A percentile compares a stretch with the other conserved stretches of the same genome.
These are phyloP conservation scores for Gossypium arboreum DNA, from an alignment of 345 rosid genomes.

Conservation along the genomic window DNA sequence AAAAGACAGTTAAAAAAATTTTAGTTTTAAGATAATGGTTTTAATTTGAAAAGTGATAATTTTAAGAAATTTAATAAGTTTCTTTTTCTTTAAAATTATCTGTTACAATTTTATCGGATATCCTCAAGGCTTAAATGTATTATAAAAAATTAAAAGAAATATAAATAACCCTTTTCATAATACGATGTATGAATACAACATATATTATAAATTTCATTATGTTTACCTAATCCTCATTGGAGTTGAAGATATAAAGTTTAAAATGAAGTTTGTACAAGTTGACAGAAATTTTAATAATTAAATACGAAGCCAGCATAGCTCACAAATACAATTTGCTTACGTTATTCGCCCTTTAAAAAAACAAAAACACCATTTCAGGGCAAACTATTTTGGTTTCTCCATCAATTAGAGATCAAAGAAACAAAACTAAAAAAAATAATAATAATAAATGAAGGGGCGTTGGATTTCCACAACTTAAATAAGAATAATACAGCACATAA, in stretches of 20 bases:
- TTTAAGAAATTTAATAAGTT: too few species aligned
- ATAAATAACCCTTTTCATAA: background rate
- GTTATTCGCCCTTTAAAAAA: constrained; percentile 25
- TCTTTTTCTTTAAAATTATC: too few species aligned
- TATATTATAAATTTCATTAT: background rate
- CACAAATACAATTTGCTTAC: constrained; percentile 27
- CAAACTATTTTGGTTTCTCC: constrained; percentile 23
- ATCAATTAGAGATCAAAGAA: constrained; percentile 25
- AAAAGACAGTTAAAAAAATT: too few species aligned
- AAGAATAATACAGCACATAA: constrained; percentile 24
- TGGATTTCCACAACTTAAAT: constrained; percentile 30
- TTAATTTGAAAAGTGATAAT: too few species aligned
- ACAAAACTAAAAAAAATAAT: background rate
- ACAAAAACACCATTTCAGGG: constrained; percentile 26
- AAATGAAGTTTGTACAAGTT: constrained; percentile 7
- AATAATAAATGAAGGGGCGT: background rate
- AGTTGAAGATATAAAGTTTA: background rate
- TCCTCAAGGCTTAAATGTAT: too few species aligned
- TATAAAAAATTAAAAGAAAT: too few species aligned
- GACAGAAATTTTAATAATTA: constrained; percentile 10
- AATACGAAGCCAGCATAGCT: constrained; percentile 19
- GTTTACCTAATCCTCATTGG: background rate
- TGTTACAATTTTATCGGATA: too few species aligned
- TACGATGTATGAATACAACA: background rate
- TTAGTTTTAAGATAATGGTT: too few species aligned